Base-by-base conservation (phyloP, 108 stramenopile species). In the Skeletonema tropicum region DNA sequence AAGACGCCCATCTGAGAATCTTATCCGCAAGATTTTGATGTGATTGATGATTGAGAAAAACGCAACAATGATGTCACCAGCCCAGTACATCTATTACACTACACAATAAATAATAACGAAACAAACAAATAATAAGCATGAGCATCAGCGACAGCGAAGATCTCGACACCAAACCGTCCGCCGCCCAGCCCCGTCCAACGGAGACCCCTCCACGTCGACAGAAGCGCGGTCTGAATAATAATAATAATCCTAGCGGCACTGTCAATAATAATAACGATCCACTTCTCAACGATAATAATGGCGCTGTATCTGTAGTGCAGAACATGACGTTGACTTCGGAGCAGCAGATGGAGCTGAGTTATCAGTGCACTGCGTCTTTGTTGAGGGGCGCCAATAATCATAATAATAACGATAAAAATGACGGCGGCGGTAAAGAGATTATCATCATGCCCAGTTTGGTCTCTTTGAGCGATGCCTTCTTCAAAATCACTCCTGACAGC, bases 81-180 rank as follows among this genome's bases (percentile, higher is more conserved):
- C n/a, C n/a, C n/a, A n/a, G n/a, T n/a, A n/a, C n/a, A n/a, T n/a
- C n/a, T n/a, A n/a, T n/a, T n/a, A n/a, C n/a, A n/a, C n/a, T n/a
- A n/a, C n/a, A n/a, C n/a, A n/a, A n/a, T n/a, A n/a, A n/a, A n/a
- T n/a, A n/a, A n/a, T n/a, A n/a, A n/a, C n/a, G n/a, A n/a, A n/a
- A n/a, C n/a, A n/a, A n/a, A n/a, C n/a, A n/a, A n/a, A n/a, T n/a
- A n/a, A n/a, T n/a, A n/a, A n/a, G n/a, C 36, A 75, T 75, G 74
- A 75, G 74, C 74, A 75, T 75, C 36, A 67, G 66, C 60, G 74
- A 75, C 74, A 66, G 67, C n/a, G 60, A 75, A 29, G 72, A 73
- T 19, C 10, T 15, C 14, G 46, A 46, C 15, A 46, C 2, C 14
- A 46, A 46, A 17, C 46, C 46, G 3, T 46, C n/a, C n/a, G n/a